phyloP scores from a whole-genome alignment of 2,329 filamentous ascomycete genomes.

The Teratosphaeria nubilosa region DNA sequence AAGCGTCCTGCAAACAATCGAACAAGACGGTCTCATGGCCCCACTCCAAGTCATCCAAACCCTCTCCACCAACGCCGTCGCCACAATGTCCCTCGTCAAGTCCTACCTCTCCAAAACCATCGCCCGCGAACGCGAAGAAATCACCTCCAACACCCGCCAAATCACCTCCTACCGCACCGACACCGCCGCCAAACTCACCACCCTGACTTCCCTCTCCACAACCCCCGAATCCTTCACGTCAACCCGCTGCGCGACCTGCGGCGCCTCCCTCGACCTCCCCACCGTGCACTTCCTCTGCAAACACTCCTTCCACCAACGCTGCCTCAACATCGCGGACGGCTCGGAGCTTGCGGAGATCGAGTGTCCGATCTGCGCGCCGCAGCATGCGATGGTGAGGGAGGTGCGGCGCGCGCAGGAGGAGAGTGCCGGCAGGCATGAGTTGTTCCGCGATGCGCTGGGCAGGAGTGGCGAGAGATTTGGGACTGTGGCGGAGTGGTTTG shows the following conservation, averaged over 20 bases:
- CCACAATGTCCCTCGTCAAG: conserved; percentile 96
- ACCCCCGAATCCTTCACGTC: conserved; percentile 87
- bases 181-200: conserved; percentile 66
- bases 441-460: conserved; percentile 74
- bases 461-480: conserved; percentile 66
- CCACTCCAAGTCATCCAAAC: conserved; percentile 95
- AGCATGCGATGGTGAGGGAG: conserved; percentile 80
- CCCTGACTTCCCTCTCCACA: conserved; percentile 64
- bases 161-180: conserved; percentile 77
- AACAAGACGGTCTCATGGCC: conserved; percentile 84
- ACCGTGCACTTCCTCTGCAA: conserved; percentile 95
- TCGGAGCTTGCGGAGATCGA: conserved; percentile 56
- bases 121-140: conserved; percentile 76
- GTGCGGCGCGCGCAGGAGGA: conserved; percentile 81
- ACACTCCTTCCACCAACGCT: conserved; percentile 90
- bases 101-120: conserved; percentile 84
- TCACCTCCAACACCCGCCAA: conserved; percentile 66
- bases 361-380: conserved; percentile 74
- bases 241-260: conserved; percentile 77
- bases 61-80: conserved; percentile 66
- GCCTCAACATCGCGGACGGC: conserved; percentile 51
- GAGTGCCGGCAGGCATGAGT: conserved; percentile 73
- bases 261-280: conserved; percentile 68
- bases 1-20: conserved; percentile 71
- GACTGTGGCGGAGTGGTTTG: conserved; percentile 93